phyloP scores from a whole-genome alignment of 441 rosid species.

The Viola pubescens region DNA sequence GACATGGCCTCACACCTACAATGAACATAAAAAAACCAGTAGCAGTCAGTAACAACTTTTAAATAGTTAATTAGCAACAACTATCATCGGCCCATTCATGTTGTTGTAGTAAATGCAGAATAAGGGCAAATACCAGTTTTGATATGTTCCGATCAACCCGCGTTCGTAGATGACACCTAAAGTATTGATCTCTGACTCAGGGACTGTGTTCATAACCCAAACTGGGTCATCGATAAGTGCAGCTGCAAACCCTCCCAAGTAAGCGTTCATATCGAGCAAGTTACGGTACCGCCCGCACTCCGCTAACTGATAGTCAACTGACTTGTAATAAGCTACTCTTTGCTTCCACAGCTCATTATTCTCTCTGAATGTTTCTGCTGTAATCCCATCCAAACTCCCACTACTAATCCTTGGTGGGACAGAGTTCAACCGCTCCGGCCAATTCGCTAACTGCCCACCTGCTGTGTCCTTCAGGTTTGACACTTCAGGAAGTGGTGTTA shows the following conservation, averaged over 20 bases:
- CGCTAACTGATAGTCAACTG: slow-evolving; percentile 47
- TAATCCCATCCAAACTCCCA: slow-evolving; percentile 46
- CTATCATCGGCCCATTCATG: too few relatives aligned
- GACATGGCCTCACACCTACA: slow-evolving; percentile 94
- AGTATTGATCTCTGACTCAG: slow-evolving; percentile 47
- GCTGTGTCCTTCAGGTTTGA: slow-evolving; percentile 35
- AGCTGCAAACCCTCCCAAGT: slow-evolving; percentile 83
- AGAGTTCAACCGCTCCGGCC: slow-evolving; percentile 61
- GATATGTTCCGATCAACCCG: slow-evolving; percentile 82
- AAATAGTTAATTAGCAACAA: background rate
- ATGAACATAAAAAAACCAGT: background rate
- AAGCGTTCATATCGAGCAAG: slow-evolving; percentile 72
- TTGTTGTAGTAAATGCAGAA: background rate
- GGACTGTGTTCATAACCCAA: slow-evolving; percentile 91
- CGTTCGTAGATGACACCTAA: slow-evolving; percentile 76
- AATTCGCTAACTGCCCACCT: slow-evolving; percentile 48
- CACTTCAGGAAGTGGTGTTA: slow-evolving; percentile 46
- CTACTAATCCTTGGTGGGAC: slow-evolving; percentile 58
- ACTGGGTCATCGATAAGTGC: slow-evolving; percentile 55
- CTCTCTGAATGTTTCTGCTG: slow-evolving; percentile 34
- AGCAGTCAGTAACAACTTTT: background rate
- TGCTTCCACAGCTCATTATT: slow-evolving; percentile 55
- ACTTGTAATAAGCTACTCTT: slow-evolving; percentile 61
- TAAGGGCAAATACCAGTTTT: slow-evolving; percentile 45
- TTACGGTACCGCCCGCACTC: slow-evolving; percentile 57